A percentile compares a stretch with the other conserved stretches of the same genome.
phyloP scores from a whole-genome alignment of 495 filamentous ascomycete species.

The Venustampulla echinocandica region DNA sequence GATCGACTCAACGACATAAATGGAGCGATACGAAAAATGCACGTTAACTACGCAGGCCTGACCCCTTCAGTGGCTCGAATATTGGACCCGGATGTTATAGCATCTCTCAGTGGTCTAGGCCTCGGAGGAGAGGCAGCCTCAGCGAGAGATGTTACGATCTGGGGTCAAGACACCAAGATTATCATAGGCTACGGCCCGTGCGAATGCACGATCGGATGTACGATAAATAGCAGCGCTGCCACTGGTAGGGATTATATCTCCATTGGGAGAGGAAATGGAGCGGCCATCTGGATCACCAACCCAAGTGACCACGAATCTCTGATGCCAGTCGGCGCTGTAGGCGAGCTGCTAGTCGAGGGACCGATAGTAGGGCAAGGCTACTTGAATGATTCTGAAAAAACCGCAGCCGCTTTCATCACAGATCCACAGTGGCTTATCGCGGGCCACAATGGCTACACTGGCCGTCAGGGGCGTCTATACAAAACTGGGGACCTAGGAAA shows the following conservation, averaged over 20 bases:
- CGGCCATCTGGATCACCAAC: slow-evolving; percentile 48
- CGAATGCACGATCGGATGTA: slow-evolving; percentile 23
- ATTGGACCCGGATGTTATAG: slow-evolving; percentile 33
- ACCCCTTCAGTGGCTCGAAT: slow-evolving; percentile 43
- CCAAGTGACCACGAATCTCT: slow-evolving; percentile 41
- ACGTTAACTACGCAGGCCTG: slow-evolving; percentile 26
- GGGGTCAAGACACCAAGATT: slow-evolving; percentile 42
- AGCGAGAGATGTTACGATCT: slow-evolving; percentile 42
- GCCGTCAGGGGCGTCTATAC: slow-evolving; percentile 49
- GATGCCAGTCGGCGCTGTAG: slow-evolving; percentile 47
- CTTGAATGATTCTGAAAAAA: slow-evolving; percentile 24
- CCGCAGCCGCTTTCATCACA: slow-evolving; percentile 22
- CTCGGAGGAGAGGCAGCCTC: slow-evolving; percentile 47
- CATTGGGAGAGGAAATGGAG: slow-evolving; percentile 31
- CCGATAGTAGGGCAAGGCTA: slow-evolving; percentile 45
- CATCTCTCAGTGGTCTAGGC: slow-evolving; percentile 33
- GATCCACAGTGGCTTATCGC: slow-evolving; percentile 10
- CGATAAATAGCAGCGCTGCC: slow-evolving; percentile 29
- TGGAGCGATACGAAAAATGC: slow-evolving; percentile 27
- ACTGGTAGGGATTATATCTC: neutral
- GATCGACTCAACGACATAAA: slow-evolving; percentile 33
- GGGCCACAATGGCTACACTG: slow-evolving; percentile 17
- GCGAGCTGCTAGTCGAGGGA: slow-evolving; percentile 55
- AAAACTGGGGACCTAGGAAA: slow-evolving; percentile 31
- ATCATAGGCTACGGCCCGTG: slow-evolving; percentile 52